Base-by-base conservation (phyloP, 176 grass and related monocot species). In the Leersia perrieri region DNA sequence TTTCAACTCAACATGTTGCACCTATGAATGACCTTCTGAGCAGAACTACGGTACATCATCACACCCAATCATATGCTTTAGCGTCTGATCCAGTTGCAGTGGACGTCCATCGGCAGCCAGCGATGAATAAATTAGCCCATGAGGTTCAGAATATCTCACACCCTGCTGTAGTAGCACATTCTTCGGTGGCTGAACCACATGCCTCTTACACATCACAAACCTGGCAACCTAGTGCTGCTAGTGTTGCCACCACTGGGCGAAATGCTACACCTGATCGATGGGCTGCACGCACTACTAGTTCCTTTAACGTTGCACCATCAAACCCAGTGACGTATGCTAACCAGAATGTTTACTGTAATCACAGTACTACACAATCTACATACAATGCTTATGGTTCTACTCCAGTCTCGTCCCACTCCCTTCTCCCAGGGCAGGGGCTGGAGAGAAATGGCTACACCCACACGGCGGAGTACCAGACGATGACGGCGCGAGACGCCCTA, bases 221-320 rank as follows among this genome's bases (percentile, higher is more conserved):
- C 40, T 95, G 92, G 92, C 82, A 81, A 33, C 61, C 83, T 57
- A 75, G 18, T 87, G 57, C 61, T 42, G 73, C 73, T 18, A 78
- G 25, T 66, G 33, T 61, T 4, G 45, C 36, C 73, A 33, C 9
- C 45, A 57, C 38, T 22, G 69, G 75, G 18, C 86, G 66, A 31
- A 79, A 69, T 7, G 23, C 75, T 32, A 60, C 80, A 16, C 60
- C 83, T 83, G 83, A 91, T 41, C 77, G 30, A n/a, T 81, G 84
- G 84, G 31, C 82, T 18, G 42, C 18, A 28, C 68, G 14, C 31
- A 5, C 44, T 18, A 87, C 75, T 63, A 77, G 49, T 71, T 58
- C 70, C 6, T 65, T 68, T 61, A 88, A 89, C 32, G 71, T 39
- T 63, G 12, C 77, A 2, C 67, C 63, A 23, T 20, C 70, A 20